Percentiles rank a stretch among this genome's conserved stretches.
Evolutionary conservation across 2,329 filamentous ascomycete genomes (phyloP).

Genomic region (Alternaria ventricosa): DNA sequence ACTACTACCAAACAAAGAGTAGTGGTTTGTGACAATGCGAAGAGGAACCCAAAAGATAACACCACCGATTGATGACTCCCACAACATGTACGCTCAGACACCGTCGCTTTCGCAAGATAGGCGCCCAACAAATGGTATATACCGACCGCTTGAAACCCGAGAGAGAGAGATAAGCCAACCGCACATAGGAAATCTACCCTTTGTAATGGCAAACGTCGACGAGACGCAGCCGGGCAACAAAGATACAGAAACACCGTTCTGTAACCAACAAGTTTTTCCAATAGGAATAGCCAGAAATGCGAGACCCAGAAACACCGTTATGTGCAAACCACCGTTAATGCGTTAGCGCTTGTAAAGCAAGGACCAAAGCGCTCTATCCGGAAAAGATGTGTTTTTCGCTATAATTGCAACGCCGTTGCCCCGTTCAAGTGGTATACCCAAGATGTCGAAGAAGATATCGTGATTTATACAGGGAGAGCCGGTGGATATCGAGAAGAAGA

Average conservation of each 20-base stretch:
- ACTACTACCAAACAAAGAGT: background rate
- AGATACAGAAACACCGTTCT: slow-evolving; percentile 45
- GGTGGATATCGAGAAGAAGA: slow-evolving; percentile 47
- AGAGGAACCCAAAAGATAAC: slow-evolving; percentile 26
- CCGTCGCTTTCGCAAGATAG: slow-evolving; percentile 47
- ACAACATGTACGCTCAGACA: slow-evolving; percentile 40
- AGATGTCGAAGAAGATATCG: slow-evolving; percentile 50
- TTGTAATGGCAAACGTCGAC: slow-evolving; percentile 32
- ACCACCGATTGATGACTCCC: slow-evolving; percentile 22
- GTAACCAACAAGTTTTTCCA: slow-evolving; percentile 44
- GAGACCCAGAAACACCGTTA: slow-evolving; percentile 45
- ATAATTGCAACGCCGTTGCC: slow-evolving; percentile 51
- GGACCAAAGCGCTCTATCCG: slow-evolving; percentile 48
- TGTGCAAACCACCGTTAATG: slow-evolving; percentile 51
- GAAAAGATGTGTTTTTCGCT: slow-evolving; percentile 43
- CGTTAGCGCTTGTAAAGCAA: slow-evolving; percentile 47
- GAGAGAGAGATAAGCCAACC: slow-evolving; percentile 30
- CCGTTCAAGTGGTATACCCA: slow-evolving; percentile 49
- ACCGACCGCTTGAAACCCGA: slow-evolving; percentile 43
- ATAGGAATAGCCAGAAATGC: slow-evolving; percentile 45
- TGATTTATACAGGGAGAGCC: slow-evolving; percentile 53
- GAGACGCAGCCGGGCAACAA: slow-evolving; percentile 37
- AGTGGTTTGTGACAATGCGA: slow-evolving; percentile 38
- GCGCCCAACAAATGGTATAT: slow-evolving; percentile 50
- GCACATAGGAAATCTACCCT: slow-evolving; percentile 52